Evolutionary conservation across 2,329 filamentous ascomycete species (phyloP).

Genomic region (Microdochium trichocladiopsis): DNA sequence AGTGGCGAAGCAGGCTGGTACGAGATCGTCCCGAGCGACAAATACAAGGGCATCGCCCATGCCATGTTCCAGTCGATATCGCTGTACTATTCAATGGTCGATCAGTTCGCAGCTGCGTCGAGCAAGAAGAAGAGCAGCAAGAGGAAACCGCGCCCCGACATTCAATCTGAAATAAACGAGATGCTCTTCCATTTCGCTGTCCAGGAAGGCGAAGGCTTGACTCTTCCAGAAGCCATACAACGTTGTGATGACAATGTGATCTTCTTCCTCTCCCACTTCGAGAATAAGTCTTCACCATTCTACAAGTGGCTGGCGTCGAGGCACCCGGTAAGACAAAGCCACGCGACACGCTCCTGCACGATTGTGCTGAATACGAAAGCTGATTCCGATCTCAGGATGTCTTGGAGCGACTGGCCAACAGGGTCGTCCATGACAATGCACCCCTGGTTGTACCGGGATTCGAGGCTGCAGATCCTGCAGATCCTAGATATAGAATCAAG

Average conservation of each 20-base stretch:
- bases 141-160: conserved; percentile 20
- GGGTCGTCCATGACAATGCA: background rate
- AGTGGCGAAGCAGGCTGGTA: conserved; percentile 61
- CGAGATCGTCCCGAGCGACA: conserved; percentile 51
- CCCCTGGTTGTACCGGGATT: background rate
- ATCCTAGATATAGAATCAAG: conserved; percentile 10
- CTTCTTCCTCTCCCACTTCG: conserved; percentile 46
- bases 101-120: conserved; percentile 40
- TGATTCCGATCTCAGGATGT: conserved; percentile 7
- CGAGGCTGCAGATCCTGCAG: background rate
- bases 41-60: conserved; percentile 49
- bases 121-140: conserved; percentile 20
- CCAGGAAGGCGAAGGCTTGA: background rate
- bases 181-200: conserved; percentile 26
- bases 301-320: conserved; percentile 37
- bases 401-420: conserved; percentile 8
- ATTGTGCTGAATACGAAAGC: too few species aligned
- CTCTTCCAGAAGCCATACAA: conserved; percentile 36
- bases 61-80: conserved; percentile 57
- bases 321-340: conserved; percentile 27
- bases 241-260: conserved; percentile 40
- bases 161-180: conserved; percentile 16
- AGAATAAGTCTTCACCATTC: conserved; percentile 37
- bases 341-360: too few species aligned
- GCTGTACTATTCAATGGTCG: conserved; percentile 56